phyloP scores from a whole-genome alignment of 805 yeast species.

The Saccharomycopsis olivae region DNA sequence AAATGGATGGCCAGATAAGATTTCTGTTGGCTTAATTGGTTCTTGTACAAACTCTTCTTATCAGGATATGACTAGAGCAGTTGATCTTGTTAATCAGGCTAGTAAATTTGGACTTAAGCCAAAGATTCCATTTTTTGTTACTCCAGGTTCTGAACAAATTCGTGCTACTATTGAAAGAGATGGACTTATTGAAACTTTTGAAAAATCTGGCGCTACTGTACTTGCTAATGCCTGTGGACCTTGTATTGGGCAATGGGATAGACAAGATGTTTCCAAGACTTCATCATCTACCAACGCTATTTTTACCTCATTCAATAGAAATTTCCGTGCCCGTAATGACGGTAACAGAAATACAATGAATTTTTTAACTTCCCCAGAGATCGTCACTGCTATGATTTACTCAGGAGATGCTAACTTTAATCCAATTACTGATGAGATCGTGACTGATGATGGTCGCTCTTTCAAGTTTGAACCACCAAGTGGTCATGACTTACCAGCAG shows the following conservation, averaged over 20 bases:
- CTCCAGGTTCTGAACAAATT: conserved; percentile 98
- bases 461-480: conserved; percentile 67
- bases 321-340: conserved; percentile 81
- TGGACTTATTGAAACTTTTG: conserved; percentile 73
- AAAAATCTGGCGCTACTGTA: conserved; percentile 81
- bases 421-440: conserved; percentile 80
- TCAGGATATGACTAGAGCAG: conserved; percentile 97
- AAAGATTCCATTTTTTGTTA: conserved; percentile 83
- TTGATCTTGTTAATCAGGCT: conserved; percentile 82
- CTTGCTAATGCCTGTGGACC: conserved; percentile 99
- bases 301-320: conserved; percentile 95
- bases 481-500: conserved; percentile 76
- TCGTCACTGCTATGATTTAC: conserved; percentile 94
- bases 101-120: conserved; percentile 78
- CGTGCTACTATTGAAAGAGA: conserved; percentile 96
- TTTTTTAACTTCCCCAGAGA: conserved; percentile 96
- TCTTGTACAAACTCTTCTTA: conserved; percentile 98
- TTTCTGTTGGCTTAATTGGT: conserved; percentile 92
- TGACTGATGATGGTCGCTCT: conserved; percentile 53
- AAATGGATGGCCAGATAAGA: conserved; percentile 78
- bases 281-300: conserved; percentile 90
- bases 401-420: conserved; percentile 89
- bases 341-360: conserved; percentile 97
- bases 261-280: conserved; percentile 74
- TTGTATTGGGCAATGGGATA: conserved; percentile 99